A percentile compares a stretch with the other conserved stretches of the same genome.
phyloP scores from a whole-genome alignment of 257 asterid genomes.

The Orobanche coerulescens region DNA sequence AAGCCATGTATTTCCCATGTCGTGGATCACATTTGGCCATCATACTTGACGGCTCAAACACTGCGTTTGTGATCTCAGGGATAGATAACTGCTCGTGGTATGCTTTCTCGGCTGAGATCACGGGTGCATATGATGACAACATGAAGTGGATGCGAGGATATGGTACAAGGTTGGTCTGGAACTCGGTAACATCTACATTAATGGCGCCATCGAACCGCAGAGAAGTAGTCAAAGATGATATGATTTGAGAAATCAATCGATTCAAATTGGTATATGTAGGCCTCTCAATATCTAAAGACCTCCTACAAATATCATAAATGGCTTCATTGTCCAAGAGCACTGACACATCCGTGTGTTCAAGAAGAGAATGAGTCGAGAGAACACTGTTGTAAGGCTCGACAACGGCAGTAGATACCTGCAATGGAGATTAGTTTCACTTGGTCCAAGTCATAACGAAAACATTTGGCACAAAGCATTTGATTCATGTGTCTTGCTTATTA shows the following conservation, averaged over 20 bases:
- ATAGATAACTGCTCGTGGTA: conserved; percentile 87
- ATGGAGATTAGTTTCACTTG: background rate
- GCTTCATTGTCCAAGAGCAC: conserved; percentile 94
- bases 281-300: conserved; percentile 90
- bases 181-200: conserved; percentile 83
- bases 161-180: conserved; percentile 93
- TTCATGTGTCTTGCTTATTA: background rate
- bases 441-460: background rate
- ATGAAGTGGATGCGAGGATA: conserved; percentile 95
- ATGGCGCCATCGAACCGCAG: conserved; percentile 89
- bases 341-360: conserved; percentile 87
- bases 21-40: conserved; percentile 97
- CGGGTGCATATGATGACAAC: conserved; percentile 94
- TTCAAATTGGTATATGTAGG: conserved; percentile 85
- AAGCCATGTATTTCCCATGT: conserved; percentile 95
- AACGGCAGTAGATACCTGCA: conserved; percentile 53
- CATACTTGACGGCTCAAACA: conserved; percentile 94
- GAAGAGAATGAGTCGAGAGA: conserved; percentile 87
- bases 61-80: conserved; percentile 91
- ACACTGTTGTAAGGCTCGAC: conserved; percentile 99
- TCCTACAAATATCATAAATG: conserved; percentile 82
- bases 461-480: background rate
- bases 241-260: conserved; percentile 76
- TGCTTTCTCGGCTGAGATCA: conserved; percentile 88
- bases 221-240: conserved; percentile 84